Evolutionary conservation across 176 grass and related monocot genomes (phyloP).

Genomic region (Aegilops umbellulata): DNA sequence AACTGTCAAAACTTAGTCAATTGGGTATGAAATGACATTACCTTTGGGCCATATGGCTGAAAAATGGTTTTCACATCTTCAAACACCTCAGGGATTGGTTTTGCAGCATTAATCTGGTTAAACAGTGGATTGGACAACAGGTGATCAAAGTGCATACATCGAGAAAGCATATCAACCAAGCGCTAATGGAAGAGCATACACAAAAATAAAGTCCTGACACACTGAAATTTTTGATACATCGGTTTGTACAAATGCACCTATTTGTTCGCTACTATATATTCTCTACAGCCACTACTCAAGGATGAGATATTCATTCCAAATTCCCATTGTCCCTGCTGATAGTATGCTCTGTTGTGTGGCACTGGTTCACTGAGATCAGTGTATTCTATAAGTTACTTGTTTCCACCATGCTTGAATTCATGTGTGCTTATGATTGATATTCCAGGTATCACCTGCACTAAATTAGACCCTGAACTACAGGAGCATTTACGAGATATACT

Average conservation of each 20-base stretch:
- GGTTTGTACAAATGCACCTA: neutral
- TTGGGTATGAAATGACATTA: neutral
- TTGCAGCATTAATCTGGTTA: conserved; percentile 54
- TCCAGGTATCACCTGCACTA: neutral
- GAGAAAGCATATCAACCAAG: conserved; percentile 9
- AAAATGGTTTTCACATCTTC: conserved; percentile 61
- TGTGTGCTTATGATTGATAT: neutral
- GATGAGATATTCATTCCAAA: neutral
- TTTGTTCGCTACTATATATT: neutral
- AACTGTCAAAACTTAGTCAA: neutral
- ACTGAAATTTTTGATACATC: neutral
- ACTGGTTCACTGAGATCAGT: neutral
- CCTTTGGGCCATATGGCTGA: conserved; percentile 30
- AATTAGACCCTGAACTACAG: neutral
- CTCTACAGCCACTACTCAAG: conserved; percentile 8
- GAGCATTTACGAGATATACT: neutral
- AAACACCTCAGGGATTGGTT: conserved; percentile 51
- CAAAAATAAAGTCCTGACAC: neutral
- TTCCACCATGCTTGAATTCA: neutral
- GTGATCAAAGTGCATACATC: neutral
- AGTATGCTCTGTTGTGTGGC: neutral
- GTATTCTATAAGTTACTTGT: neutral
- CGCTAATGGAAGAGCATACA: neutral
- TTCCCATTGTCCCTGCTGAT: neutral
- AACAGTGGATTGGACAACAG: conserved; percentile 14